These are phyloP conservation scores for Solanum sejunctum DNA, from an alignment of 257 asterid species.

Conservation along the genomic window DNA sequence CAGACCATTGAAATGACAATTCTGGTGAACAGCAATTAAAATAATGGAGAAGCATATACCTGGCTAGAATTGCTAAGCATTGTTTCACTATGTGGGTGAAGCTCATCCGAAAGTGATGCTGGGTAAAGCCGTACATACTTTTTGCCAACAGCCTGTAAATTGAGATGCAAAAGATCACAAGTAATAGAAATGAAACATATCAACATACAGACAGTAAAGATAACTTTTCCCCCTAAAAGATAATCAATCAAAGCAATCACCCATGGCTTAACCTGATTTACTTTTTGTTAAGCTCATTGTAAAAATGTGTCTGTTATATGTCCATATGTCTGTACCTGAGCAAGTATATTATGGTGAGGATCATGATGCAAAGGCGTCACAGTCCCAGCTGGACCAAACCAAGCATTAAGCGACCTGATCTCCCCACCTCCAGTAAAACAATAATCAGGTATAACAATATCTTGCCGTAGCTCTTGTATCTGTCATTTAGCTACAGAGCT, in stretches of 20 bases:
- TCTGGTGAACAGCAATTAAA: neutral
- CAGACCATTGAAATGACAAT: neutral
- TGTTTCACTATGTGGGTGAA: slow-evolving; percentile 46
- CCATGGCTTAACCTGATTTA: neutral
- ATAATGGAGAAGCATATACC: slow-evolving; percentile 28
- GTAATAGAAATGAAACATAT: neutral
- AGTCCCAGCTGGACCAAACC: slow-evolving; percentile 96
- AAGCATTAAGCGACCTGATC: slow-evolving; percentile 81
- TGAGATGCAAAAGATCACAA: neutral
- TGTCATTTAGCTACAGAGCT: slow-evolving; percentile 17
- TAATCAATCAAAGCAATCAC: neutral
- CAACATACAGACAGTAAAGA: neutral
- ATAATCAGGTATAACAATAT: slow-evolving; percentile 83
- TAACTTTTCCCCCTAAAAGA: neutral
- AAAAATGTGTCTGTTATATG: neutral
- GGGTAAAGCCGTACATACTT: slow-evolving; percentile 50
- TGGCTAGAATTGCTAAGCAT: slow-evolving; percentile 94
- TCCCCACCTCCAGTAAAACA: slow-evolving; percentile 93
- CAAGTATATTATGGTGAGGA: slow-evolving; percentile 95
- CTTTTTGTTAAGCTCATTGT: neutral
- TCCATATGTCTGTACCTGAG: slow-evolving; percentile 47
- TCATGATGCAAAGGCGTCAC: slow-evolving; percentile 98
- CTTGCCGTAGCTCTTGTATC: slow-evolving; percentile 83
- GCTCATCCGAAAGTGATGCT: slow-evolving; percentile 48
- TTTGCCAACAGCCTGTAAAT: slow-evolving; percentile 41